Conservation (phyloP, 345 rosid species). For the Rhodomyrtus tomentosa region DNA sequence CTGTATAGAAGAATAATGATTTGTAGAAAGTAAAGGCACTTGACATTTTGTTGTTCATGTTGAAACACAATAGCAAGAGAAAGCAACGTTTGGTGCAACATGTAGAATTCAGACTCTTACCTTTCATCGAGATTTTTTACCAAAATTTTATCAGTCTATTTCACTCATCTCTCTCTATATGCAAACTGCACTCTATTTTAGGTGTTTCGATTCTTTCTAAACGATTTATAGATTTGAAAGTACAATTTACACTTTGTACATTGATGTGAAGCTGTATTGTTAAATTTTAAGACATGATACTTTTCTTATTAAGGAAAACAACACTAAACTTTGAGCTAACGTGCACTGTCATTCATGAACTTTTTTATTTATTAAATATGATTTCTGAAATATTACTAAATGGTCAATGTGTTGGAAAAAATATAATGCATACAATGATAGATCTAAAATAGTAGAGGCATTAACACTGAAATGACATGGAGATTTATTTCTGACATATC, state of each 20-base stretch:
- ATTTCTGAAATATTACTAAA: neutral
- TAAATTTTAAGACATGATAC: neutral
- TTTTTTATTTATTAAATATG: neutral
- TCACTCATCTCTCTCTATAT: neutral
- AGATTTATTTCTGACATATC: too few relatives aligned
- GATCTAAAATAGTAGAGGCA: too few relatives aligned
- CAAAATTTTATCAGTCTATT: neutral
- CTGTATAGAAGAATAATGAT: neutral
- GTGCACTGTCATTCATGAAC: neutral
- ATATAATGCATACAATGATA: too few relatives aligned
- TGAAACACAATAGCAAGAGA: neutral
- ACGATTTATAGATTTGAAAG: neutral
- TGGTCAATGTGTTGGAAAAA: neutral
- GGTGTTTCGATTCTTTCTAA: neutral
- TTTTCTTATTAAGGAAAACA: too few relatives aligned
- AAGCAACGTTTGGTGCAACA: neutral
- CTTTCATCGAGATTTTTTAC: neutral
- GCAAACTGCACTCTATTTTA: neutral
- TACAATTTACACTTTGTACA: neutral
- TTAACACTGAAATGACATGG: too few relatives aligned
- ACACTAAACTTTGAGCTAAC: neutral
- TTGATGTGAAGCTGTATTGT: neutral
- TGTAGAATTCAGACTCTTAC: neutral
- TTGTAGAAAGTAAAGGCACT: neutral
- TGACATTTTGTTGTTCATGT: neutral